These are phyloP conservation scores for Nakaseomyces delphensis DNA, from an alignment of 1,139 yeast genomes.

Conservation along the genomic window DNA sequence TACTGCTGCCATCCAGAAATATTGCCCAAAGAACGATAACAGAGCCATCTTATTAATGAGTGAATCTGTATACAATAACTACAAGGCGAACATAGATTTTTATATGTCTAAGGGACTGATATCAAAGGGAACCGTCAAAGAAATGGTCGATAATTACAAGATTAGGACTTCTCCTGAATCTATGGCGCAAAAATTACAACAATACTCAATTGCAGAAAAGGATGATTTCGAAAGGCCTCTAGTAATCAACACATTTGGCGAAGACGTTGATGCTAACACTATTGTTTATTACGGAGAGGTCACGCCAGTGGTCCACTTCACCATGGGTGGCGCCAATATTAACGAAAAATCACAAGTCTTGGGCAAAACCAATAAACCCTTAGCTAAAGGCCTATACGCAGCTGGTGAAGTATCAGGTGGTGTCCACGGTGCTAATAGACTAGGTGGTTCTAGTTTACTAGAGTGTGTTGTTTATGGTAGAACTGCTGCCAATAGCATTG, in stretches of 20 bases:
- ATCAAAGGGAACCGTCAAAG: constrained; percentile 43
- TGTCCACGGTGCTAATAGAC: constrained; percentile 67
- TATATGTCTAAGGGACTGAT: constrained; percentile 59
- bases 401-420: constrained; percentile 82
- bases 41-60: constrained; percentile 35
- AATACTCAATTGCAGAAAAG: constrained; percentile 36
- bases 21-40: constrained; percentile 34
- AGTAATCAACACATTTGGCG: constrained; percentile 28
- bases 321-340: constrained; percentile 78
- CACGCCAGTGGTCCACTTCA: constrained; percentile 74
- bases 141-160: constrained; percentile 38
- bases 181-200: constrained; percentile 39
- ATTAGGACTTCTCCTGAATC: constrained; percentile 31
- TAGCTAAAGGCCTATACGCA: constrained; percentile 58
- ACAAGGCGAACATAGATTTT: constrained; percentile 47
- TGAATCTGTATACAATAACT: constrained; percentile 32
- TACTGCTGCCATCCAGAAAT: constrained; percentile 39
- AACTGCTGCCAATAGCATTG: constrained; percentile 32
- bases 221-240: constrained; percentile 30
- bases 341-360: constrained; percentile 51
- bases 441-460: constrained; percentile 68
- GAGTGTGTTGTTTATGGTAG: constrained; percentile 78
- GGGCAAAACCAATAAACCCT: constrained; percentile 32
- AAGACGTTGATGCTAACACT: constrained; percentile 17
- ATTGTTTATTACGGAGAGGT: constrained; percentile 36